These are phyloP conservation scores for Ogataea sp. DNA, from an alignment of 805 yeast genomes.

Conservation along the genomic window DNA sequence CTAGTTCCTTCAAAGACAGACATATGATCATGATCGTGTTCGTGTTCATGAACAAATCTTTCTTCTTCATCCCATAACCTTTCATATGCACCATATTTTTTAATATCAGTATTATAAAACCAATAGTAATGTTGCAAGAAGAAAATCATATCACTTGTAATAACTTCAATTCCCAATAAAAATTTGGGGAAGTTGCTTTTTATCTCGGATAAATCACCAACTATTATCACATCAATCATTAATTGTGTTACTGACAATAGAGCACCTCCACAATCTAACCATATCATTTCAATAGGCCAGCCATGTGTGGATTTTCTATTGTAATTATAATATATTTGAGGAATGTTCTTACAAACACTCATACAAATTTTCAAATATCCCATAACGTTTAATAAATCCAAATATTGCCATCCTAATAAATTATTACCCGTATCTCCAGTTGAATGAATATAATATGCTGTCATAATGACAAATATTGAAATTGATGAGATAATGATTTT, in stretches of 20 bases:
- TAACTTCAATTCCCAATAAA: constrained; percentile 23
- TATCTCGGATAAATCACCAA: constrained; percentile 15
- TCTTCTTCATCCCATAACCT: constrained; percentile 24
- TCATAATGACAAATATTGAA: constrained; percentile 6
- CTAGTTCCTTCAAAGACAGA: not conserved
- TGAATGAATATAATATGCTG: constrained; percentile 8
- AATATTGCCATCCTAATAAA: constrained; percentile 18
- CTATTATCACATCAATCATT: constrained; percentile 19
- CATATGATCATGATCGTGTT: constrained; percentile 24
- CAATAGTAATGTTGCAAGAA: constrained; percentile 25
- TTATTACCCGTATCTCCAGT: constrained; percentile 6
- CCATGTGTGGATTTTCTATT: constrained; percentile 28
- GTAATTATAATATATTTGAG: constrained; percentile 25
- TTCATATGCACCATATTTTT: constrained; percentile 14
- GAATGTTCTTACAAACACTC: constrained; percentile 28
- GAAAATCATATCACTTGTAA: constrained; percentile 20
- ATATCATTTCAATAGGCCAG: constrained; percentile 29
- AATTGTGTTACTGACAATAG: constrained; percentile 22
- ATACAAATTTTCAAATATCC: constrained; percentile 25
- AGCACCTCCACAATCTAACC: constrained; percentile 25
- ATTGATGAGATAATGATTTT: constrained; percentile 6
- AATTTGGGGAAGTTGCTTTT: constrained; percentile 25
- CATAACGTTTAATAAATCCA: constrained; percentile 23
- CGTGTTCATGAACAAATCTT: constrained; percentile 21
- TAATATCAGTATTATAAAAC: constrained; percentile 17